Base-by-base conservation (phyloP, 2,329 filamentous ascomycete species). In the Xylariomycetidae sp. region DNA sequence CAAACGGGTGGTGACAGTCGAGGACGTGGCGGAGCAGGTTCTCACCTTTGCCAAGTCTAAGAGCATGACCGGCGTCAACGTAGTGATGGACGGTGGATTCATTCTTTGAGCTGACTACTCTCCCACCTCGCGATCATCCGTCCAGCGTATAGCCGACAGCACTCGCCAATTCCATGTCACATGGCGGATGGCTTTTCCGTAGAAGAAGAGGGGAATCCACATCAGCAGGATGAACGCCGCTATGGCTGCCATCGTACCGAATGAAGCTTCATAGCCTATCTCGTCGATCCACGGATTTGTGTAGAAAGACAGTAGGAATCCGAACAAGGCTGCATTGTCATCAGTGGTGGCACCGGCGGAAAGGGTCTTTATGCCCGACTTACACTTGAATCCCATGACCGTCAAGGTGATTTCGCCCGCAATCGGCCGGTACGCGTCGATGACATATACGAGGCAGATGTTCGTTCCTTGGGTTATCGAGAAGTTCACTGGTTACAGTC, bases 221-320 rank as follows among this genome's bases (percentile, higher is more conserved):
- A 67, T 40, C 6, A 73, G 22, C 10, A 76, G 48, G 4, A 75
- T 53, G 10, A 44, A 58, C 10, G 59, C 65, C 8, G 65, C 57
- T 28, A 77, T 75, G 9, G 63, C 72, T 6, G 72, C 73, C 72
- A 78, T 76, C n/a, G 64, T 59, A 4, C 72, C 71, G 40, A 66
- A 78, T 3, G 72, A 65, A 22, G 62, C 56, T 10, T 57, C 40
- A 44, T 77, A 77, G 1, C 74, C 74, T 1, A 53, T 53, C 35
- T 60, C 19, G 6, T 59, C 53, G 23, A 78, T 64, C 74, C 74
- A 78, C 0, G 70, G 64, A 45, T 78, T 78, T 2, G 71, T 76
- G 48, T 77, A 77, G 47, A 78, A 78, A 0, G 67, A 72, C 2
- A 78, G 58, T 1, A 77, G 55, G 48, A 78, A 78, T 4, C 72